Conservation (phyloP, 2,329 filamentous ascomycete species). For the Myriosclerotinia curreyana region DNA sequence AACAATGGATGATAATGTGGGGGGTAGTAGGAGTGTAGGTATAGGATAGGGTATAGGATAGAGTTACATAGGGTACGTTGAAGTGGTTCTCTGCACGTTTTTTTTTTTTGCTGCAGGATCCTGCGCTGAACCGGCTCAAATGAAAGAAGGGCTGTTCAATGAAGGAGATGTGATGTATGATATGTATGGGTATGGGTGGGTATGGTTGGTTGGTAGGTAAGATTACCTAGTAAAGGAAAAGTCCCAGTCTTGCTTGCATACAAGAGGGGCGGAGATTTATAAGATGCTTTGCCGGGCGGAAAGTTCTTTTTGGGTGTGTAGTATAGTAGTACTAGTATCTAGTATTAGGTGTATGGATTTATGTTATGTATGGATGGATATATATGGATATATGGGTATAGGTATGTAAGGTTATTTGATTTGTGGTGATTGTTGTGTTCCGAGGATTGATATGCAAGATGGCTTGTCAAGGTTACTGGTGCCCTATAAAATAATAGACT, state of each 20-base stretch:
- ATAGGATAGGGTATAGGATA: too few species aligned
- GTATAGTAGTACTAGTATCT: neutral
- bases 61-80: too few species aligned
- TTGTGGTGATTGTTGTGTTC: neutral
- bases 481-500: neutral
- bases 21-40: neutral
- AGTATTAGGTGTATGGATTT: neutral
- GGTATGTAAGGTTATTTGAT: constrained; percentile 13
- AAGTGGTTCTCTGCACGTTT: constrained; percentile 14
- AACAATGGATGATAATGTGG: constrained; percentile 7
- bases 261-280: constrained; percentile 21
- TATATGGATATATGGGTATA: neutral
- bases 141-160: neutral
- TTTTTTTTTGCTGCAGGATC: constrained; percentile 5
- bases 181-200: too few species aligned
- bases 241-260: constrained; percentile 14
- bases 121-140: neutral
- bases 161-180: neutral
- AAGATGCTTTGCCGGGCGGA: constrained; percentile 17
- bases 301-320: neutral
- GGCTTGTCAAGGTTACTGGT: constrained; percentile 22
- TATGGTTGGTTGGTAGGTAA: too few species aligned
- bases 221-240: neutral
- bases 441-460: constrained; percentile 20
- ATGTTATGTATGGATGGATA: constrained; percentile 6